phyloP scores from a whole-genome alignment of 306 rosid species.

The Pueraria montana region DNA sequence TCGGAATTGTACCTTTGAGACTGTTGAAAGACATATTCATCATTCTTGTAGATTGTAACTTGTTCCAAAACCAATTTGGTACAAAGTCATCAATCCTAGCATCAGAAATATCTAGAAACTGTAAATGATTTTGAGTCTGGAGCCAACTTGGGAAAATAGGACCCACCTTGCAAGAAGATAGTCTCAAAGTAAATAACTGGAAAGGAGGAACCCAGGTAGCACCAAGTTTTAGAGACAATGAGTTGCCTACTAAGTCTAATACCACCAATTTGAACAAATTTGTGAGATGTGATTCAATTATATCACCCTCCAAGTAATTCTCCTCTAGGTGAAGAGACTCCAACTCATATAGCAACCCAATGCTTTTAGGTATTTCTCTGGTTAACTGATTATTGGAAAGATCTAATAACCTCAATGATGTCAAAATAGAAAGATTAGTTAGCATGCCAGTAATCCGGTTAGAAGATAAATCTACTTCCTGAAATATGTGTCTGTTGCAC shows the following conservation, averaged over 20 bases:
- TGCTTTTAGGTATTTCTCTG: not conserved
- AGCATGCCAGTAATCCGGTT: conserved; percentile 32
- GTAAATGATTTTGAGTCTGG: not conserved
- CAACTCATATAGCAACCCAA: not conserved
- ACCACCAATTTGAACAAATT: not conserved
- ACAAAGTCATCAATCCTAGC: not conserved
- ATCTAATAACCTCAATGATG: not conserved
- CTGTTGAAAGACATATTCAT: conserved; percentile 34
- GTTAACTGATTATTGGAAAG: not conserved
- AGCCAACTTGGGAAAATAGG: conserved; percentile 39
- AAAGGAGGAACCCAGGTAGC: conserved; percentile 14
- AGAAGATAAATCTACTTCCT: fast-evolving
- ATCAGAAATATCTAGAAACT: fast-evolving
- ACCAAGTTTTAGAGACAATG: not conserved
- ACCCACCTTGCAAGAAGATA: conserved; percentile 39
- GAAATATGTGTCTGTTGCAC: not conserved
- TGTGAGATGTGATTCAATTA: conserved; percentile 19
- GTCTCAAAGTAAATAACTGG: fast-evolving
- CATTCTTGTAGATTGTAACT: fast-evolving
- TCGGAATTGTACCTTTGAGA: not conserved
- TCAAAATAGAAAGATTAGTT: not conserved
- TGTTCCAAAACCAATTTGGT: conserved; percentile 38
- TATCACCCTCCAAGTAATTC: conserved; percentile 16
- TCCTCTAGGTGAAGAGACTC: fast-evolving
- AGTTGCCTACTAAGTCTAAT: not conserved